phyloP scores from a whole-genome alignment of 768 basidiomycete species.

The Leccinum rimulosum region DNA sequence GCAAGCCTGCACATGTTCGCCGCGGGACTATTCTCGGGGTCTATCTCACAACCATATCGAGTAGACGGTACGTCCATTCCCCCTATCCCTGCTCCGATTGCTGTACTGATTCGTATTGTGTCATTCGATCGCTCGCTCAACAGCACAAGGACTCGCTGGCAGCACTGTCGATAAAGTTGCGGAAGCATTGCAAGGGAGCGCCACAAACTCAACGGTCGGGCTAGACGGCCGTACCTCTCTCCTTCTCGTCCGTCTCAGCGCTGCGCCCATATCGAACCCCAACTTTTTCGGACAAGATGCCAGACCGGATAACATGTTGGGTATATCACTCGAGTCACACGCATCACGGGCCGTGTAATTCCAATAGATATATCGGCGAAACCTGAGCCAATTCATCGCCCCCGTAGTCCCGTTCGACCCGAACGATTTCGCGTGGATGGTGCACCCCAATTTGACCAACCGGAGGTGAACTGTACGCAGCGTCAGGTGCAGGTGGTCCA shows the following conservation, averaged over 20 bases:
- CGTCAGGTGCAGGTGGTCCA: slow-evolving; percentile 72
- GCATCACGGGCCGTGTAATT: slow-evolving; percentile 42
- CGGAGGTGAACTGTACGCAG: slow-evolving; percentile 79
- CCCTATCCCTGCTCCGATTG: not conserved
- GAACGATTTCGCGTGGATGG: slow-evolving; percentile 87
- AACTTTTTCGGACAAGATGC: slow-evolving; percentile 71
- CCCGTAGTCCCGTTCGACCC: slow-evolving; percentile 90
- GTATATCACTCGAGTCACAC: slow-evolving; percentile 37
- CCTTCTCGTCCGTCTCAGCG: slow-evolving; percentile 60
- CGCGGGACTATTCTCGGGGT: slow-evolving; percentile 75
- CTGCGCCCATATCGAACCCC: slow-evolving; percentile 63
- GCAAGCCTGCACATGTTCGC: slow-evolving; percentile 91
- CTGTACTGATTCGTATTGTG: slow-evolving; percentile 12
- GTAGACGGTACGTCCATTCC: slow-evolving; percentile 65
- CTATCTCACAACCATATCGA: slow-evolving; percentile 52
- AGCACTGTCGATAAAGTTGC: slow-evolving; percentile 61
- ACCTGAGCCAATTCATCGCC: slow-evolving; percentile 92
- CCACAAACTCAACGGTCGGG: slow-evolving; percentile 84
- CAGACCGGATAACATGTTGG: slow-evolving; percentile 80
- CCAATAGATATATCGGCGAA: slow-evolving; percentile 82
- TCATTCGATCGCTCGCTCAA: slow-evolving; percentile 3
- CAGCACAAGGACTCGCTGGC: slow-evolving; percentile 68
- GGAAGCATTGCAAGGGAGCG: slow-evolving; percentile 74
- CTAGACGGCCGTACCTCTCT: slow-evolving; percentile 83
- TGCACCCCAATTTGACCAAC: slow-evolving; percentile 85